These are phyloP conservation scores for Phytopythium mirpurense DNA, from an alignment of 352 stramenopile genomes.

Conservation along the genomic window DNA sequence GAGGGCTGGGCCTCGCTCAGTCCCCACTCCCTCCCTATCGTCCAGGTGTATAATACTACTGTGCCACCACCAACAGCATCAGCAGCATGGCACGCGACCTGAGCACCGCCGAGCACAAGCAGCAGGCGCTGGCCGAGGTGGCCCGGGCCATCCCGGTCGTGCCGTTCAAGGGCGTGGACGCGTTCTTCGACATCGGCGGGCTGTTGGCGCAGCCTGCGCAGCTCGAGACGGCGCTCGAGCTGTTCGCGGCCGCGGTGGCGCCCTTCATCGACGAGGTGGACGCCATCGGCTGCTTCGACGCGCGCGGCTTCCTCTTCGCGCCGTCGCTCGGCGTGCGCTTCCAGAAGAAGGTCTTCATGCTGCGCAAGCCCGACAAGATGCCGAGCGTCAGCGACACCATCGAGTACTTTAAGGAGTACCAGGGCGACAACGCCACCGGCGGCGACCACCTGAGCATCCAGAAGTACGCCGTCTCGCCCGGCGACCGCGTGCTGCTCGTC, in stretches of 20 bases:
- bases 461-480: conserved; percentile 59
- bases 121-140: conserved; percentile 56
- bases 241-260: conserved; percentile 79
- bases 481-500: conserved; percentile 93
- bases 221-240: conserved; percentile 91
- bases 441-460: conserved; percentile 88
- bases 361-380: conserved; percentile 97
- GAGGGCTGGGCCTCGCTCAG: too few species aligned
- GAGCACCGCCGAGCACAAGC: conserved; percentile 39
- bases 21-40: too few species aligned
- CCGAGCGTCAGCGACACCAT: conserved; percentile 90
- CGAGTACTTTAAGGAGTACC: conserved; percentile 93
- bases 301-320: conserved; percentile 95
- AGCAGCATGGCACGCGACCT: conserved; percentile 33
- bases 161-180: conserved; percentile 93
- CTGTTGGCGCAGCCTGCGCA: conserved; percentile 86
- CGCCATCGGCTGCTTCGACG: conserved; percentile 92
- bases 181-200: conserved; percentile 97
- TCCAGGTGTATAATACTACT: too few species aligned
- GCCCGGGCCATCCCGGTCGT: conserved; percentile 92
- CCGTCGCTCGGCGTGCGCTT: conserved; percentile 93
- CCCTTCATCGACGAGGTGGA: conserved; percentile 54
- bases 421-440: conserved; percentile 80
- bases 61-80: conserved; percentile 12
- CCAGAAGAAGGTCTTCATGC: conserved; percentile 98